A percentile compares a stretch with the other conserved stretches of the same genome.
Evolutionary conservation across 1,139 yeast genomes (phyloP).

Genomic region (Zygoascus meyerae): DNA sequence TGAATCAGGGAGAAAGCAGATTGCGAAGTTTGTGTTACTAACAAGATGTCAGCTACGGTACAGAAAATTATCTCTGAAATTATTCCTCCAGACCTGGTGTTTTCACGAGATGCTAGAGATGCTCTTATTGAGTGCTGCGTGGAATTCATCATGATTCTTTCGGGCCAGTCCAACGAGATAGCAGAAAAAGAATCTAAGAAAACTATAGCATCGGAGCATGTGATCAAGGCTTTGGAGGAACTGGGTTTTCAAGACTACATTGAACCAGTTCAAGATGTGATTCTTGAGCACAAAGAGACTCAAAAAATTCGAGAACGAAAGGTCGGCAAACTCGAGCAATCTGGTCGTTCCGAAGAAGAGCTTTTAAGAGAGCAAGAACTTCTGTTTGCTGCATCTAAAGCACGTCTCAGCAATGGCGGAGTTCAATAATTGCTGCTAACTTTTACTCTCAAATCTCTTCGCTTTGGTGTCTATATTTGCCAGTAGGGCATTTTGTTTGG

Average conservation of each 20-base stretch:
- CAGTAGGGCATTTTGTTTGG: too few relatives aligned
- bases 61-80: constrained; percentile 91
- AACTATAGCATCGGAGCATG: constrained; percentile 96
- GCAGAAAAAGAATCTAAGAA: constrained; percentile 96
- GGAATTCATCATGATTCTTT: constrained; percentile 89
- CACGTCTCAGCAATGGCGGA: constrained; percentile 34
- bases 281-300: constrained; percentile 81
- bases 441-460: too few relatives aligned
- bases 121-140: constrained; percentile 94
- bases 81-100: constrained; percentile 76
- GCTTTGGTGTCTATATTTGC: too few relatives aligned
- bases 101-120: constrained; percentile 91
- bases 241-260: constrained; percentile 83
- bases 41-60: constrained; percentile 61
- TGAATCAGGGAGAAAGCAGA: too few relatives aligned
- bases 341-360: constrained; percentile 90
- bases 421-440: not conserved
- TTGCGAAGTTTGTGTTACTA: not conserved
- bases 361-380: constrained; percentile 88
- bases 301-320: constrained; percentile 77
- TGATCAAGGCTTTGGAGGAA: constrained; percentile 80
- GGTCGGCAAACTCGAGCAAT: constrained; percentile 86
- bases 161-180: constrained; percentile 91
- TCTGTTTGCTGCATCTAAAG: constrained; percentile 81
- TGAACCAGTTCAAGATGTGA: constrained; percentile 72